These are phyloP conservation scores for Cenchrus americanus DNA, from an alignment of 176 grass and related monocot species.

Conservation along the genomic window DNA sequence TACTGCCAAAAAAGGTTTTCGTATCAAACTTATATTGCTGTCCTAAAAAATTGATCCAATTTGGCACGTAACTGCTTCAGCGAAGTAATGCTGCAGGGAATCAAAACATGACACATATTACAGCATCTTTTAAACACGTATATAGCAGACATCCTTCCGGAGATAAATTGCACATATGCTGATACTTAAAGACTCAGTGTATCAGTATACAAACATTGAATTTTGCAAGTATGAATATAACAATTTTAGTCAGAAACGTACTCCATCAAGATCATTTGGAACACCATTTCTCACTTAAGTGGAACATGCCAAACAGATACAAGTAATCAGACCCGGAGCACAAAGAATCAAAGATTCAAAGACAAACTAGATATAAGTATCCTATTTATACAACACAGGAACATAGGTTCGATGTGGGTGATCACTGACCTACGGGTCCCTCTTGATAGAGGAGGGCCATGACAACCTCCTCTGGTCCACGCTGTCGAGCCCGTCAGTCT, in stretches of 20 bases:
- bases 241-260: background rate
- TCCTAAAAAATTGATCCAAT: too few relatives aligned
- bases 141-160: too few relatives aligned
- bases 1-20: too few relatives aligned
- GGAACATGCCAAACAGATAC: background rate
- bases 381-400: constrained; percentile 24
- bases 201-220: background rate
- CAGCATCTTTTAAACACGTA: too few relatives aligned
- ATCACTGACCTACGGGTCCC: constrained; percentile 50
- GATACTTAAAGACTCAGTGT: too few relatives aligned
- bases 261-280: background rate
- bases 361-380: background rate
- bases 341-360: constrained; percentile 14
- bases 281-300: constrained; percentile 6
- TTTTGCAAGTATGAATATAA: background rate
- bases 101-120: too few relatives aligned
- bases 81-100: too few relatives aligned
- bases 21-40: too few relatives aligned
- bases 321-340: background rate
- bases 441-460: constrained; percentile 68
- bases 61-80: too few relatives aligned
- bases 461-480: constrained; percentile 77
- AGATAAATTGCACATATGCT: too few relatives aligned
- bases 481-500: constrained; percentile 42
- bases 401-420: background rate